Conservation (phyloP, 2,329 filamentous ascomycete genomes). For the Epichloe brachyelytri region DNA sequence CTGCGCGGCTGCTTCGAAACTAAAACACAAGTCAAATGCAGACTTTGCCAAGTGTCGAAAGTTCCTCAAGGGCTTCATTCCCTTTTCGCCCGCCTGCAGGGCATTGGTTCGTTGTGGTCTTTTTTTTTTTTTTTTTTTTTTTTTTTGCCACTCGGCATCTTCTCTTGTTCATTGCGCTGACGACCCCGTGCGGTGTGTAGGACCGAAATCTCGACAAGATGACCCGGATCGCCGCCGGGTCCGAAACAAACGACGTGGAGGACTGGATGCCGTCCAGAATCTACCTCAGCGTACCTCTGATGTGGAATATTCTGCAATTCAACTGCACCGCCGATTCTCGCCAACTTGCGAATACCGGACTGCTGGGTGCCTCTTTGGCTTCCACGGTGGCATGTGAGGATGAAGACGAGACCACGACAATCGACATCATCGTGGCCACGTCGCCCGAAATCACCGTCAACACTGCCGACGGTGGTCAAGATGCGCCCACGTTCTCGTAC, state of each 20-base stretch:
- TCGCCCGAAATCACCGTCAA: slow-evolving; percentile 39
- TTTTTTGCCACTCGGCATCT: too few species aligned
- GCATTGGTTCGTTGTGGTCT: slow-evolving; percentile 25
- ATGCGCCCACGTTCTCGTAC: slow-evolving; percentile 29
- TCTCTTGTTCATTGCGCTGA: too few species aligned
- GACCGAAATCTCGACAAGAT: slow-evolving; percentile 34
- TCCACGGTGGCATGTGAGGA: slow-evolving; percentile 18
- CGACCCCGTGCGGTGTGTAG: slow-evolving; percentile 18
- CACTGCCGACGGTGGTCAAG: slow-evolving; percentile 36
- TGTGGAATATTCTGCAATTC: slow-evolving; percentile 40
- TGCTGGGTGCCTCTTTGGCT: slow-evolving; percentile 30
- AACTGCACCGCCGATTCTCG: slow-evolving; percentile 26
- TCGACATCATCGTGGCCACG: slow-evolving; percentile 38
- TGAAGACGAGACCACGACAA: slow-evolving; percentile 22
- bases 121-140: rapidly evolving
- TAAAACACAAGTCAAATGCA: slow-evolving; percentile 38
- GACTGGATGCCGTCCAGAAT: slow-evolving; percentile 41
- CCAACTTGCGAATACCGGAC: slow-evolving; percentile 22
- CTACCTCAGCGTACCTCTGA: slow-evolving; percentile 36
- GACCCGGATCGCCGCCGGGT: slow-evolving; percentile 34
- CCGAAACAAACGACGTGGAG: slow-evolving; percentile 32
- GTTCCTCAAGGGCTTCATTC: slow-evolving; percentile 35
- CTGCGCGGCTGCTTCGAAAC: slow-evolving; percentile 32
- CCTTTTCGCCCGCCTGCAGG: slow-evolving; percentile 32
- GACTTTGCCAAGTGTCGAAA: slow-evolving; percentile 37